phyloP scores from a whole-genome alignment of 2,329 filamentous ascomycete genomes.

The Fusarium liriodendri region DNA sequence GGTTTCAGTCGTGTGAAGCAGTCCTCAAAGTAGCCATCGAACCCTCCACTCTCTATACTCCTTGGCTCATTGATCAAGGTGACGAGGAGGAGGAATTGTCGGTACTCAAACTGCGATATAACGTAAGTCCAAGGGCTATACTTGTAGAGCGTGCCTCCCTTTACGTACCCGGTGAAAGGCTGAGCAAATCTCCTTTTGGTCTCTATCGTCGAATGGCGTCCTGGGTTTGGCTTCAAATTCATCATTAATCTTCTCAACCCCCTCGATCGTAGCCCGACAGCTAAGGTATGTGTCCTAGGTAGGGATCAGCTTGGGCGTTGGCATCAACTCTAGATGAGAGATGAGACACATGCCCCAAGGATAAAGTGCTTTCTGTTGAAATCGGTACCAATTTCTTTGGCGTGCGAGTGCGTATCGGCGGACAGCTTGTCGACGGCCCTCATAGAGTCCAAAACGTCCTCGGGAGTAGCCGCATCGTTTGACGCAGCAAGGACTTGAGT shows the following conservation, averaged over 20 bases:
- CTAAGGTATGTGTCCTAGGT: slow-evolving; percentile 21
- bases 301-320: neutral
- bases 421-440: neutral
- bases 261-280: slow-evolving; percentile 19
- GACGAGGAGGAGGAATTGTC: slow-evolving; percentile 20
- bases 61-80: neutral
- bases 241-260: slow-evolving; percentile 1
- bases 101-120: slow-evolving; percentile 5
- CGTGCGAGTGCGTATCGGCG: slow-evolving; percentile 2
- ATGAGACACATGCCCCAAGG: neutral
- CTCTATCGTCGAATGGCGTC: slow-evolving; percentile 9
- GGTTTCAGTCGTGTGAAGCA: slow-evolving; percentile 16
- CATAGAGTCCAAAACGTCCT: neutral
- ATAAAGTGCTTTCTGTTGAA: slow-evolving; percentile 2
- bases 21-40: slow-evolving; percentile 22
- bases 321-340: neutral
- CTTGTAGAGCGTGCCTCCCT: neutral
- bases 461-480: neutral
- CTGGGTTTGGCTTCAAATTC: neutral
- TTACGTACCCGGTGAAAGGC: slow-evolving; percentile 16
- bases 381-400: neutral
- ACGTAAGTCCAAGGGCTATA: neutral
- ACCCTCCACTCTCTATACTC: slow-evolving; percentile 12
- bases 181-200: slow-evolving; percentile 17
- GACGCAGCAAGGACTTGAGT: slow-evolving; percentile 1